Evolutionary conservation across 805 yeast genomes (phyloP).

Genomic region (Kodamaea kaohsiungensis): DNA sequence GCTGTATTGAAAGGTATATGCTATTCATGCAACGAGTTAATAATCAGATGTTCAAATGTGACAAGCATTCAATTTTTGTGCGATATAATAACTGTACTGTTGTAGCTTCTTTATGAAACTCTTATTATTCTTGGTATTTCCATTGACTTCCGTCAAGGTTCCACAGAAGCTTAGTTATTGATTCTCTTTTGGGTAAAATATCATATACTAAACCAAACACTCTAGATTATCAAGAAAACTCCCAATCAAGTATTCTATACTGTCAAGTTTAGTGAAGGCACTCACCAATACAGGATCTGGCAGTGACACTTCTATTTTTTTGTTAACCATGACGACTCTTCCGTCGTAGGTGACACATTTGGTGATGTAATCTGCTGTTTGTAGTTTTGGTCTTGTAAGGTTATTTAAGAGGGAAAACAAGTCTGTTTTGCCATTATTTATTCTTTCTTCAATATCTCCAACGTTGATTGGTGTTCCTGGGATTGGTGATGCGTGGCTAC

Average conservation of each 20-base stretch:
- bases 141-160: too few relatives aligned
- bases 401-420: conserved; percentile 24
- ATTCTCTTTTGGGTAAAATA: not conserved
- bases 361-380: conserved; percentile 53
- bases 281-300: conserved; percentile 70
- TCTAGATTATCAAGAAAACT: conserved; percentile 26
- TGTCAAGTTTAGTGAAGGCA: conserved; percentile 61
- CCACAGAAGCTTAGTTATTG: too few relatives aligned
- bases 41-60: too few relatives aligned
- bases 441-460: conserved; percentile 22
- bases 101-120: too few relatives aligned
- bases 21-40: too few relatives aligned
- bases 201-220: conserved; percentile 8
- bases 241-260: conserved; percentile 53
- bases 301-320: conserved; percentile 58
- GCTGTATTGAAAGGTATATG: too few relatives aligned
- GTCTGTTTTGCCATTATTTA: conserved; percentile 13
- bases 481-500: conserved; percentile 10
- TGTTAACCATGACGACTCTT: conserved; percentile 61
- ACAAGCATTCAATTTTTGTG: too few relatives aligned
- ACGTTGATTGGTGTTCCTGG: conserved; percentile 24
- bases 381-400: conserved; percentile 29
- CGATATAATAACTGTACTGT: too few relatives aligned
- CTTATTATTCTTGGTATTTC: too few relatives aligned
- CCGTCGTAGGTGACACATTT: conserved; percentile 55